phyloP scores from a whole-genome alignment of 306 rosid species.

The Sindora glabra region DNA sequence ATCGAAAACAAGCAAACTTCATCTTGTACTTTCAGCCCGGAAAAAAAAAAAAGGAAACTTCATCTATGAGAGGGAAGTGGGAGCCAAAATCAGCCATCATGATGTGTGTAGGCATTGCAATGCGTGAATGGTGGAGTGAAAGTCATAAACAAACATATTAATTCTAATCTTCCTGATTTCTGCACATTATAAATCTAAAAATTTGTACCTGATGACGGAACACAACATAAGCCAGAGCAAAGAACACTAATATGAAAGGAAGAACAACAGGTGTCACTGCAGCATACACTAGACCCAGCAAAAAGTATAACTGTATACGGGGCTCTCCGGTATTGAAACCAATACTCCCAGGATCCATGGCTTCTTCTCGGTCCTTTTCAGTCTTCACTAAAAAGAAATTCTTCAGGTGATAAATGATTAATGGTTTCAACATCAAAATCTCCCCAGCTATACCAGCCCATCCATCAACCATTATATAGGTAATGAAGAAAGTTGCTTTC shows the following conservation, averaged over 20 bases:
- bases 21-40: neutral
- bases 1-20: slow-evolving; percentile 11
- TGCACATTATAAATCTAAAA: neutral
- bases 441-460: slow-evolving; percentile 98
- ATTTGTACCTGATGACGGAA: slow-evolving; percentile 87
- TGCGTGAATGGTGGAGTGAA: neutral
- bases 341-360: slow-evolving; percentile 95
- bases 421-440: slow-evolving; percentile 89
- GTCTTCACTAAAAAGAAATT: slow-evolving; percentile 94
- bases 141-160: neutral
- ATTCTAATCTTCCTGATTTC: neutral
- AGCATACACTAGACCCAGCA: slow-evolving; percentile 88
- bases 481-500: slow-evolving; percentile 95
- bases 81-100: neutral
- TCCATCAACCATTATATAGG: slow-evolving; percentile 98
- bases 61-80: neutral
- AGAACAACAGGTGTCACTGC: slow-evolving; percentile 73
- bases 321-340: slow-evolving; percentile 98
- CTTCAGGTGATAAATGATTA: slow-evolving; percentile 80
- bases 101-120: neutral
- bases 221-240: slow-evolving; percentile 79
- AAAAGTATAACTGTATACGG: slow-evolving; percentile 77
- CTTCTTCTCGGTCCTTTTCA: slow-evolving; percentile 92
- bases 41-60: no score
- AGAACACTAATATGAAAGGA: slow-evolving; percentile 90